phyloP scores from a whole-genome alignment of 2,329 filamentous ascomycete genomes.

The Hypoxylon sp. region DNA sequence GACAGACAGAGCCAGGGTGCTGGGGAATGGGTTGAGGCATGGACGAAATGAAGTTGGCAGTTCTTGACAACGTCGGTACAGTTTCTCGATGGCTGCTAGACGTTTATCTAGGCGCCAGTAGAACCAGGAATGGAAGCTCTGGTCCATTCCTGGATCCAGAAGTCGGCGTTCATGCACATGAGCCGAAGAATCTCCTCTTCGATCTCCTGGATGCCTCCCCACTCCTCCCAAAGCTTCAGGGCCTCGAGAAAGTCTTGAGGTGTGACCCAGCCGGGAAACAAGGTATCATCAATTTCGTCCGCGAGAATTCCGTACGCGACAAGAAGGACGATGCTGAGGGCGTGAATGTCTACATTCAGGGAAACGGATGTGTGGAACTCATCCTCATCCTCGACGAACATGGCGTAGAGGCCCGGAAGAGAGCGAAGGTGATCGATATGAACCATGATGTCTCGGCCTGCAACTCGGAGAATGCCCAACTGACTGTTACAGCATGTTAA shows the following conservation, averaged over 20 bases:
- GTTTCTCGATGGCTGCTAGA: too few relatives aligned
- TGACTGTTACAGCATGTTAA: not conserved
- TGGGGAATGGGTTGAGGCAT: too few relatives aligned
- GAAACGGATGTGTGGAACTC: not conserved
- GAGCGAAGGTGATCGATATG: not conserved
- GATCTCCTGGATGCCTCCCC: not conserved
- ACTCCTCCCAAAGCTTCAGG: not conserved
- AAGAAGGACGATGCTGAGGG: not conserved
- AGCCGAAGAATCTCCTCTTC: not conserved
- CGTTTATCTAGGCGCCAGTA: not conserved
- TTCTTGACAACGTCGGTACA: too few relatives aligned
- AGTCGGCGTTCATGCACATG: not conserved
- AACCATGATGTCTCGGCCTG: not conserved
- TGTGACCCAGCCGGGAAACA: not conserved
- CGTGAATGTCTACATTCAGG: not conserved
- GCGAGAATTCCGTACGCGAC: not conserved
- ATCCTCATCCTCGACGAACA: not conserved
- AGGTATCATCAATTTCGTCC: not conserved
- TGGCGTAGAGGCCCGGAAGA: not conserved
- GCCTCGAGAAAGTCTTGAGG: not conserved
- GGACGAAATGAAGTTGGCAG: too few relatives aligned
- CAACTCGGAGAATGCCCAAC: not conserved
- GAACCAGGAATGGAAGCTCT: not conserved
- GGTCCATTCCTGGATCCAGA: not conserved
- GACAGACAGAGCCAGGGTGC: too few relatives aligned